Evolutionary conservation across 768 basidiomycete genomes (phyloP), one percentile per base, ranked within the genome.

Genomic region (Podaxis carcinomalis): DNA sequence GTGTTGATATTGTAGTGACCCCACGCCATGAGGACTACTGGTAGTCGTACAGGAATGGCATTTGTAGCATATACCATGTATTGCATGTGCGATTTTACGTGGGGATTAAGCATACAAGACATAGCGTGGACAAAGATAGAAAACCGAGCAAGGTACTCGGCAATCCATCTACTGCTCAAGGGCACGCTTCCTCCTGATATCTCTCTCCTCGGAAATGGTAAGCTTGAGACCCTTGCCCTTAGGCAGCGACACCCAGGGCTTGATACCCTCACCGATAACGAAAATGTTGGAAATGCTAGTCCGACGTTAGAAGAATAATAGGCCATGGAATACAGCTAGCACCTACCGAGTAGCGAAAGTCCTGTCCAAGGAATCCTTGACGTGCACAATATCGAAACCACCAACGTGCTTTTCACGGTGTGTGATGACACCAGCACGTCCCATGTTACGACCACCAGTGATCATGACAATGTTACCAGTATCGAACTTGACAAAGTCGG

Each of bases 391-490:
- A 79, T 99, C 97, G 78, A 95, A 98, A 64, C 95, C 96, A 75
- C 97, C 97, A 67, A 93, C 79, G 77, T 98, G 97, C 81, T 94
- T 94, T 84, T 98, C 97, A 67, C 91, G 86, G 80, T 96, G 93
- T 56, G 93, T 87, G 70, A 99, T 97, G 65, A 94, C 86, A 80
- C 97, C 97, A 59, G 88, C 91, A 80, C 97, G 88, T 67, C 97
- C 97, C 94, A 98, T 98, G 89, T 98, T 99, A 75, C 96, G 94
- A 65, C 97, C 97, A 72, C 97, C 97, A 64, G 97, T 99, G 79
- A 97, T 85, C 83, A 96, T 93, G 75, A 92, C 93, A 65, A 96
- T 86, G 82, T 98, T 97, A 62, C 96, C 95, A 44, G 92, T 93
- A 73, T 98, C 97, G 74, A 98, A 99, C 77, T 93, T 91, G 74